Percentiles rank a stretch among this genome's conserved stretches.
phyloP scores from a whole-genome alignment of 768 basidiomycete genomes.

The Austroboletus eburneus region DNA sequence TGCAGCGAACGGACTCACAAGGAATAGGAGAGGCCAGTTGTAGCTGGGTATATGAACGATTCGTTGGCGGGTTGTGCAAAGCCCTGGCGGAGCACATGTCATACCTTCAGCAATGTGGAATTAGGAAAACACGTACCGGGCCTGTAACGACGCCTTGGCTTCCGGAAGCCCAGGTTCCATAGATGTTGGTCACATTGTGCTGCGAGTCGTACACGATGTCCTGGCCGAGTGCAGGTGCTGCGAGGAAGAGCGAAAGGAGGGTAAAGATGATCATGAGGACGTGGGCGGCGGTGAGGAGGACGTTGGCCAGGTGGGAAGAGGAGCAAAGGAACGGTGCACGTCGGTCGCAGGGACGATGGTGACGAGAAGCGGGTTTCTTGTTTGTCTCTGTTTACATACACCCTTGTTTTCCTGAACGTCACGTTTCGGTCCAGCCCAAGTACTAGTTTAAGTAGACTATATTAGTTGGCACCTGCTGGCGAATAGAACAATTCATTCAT shows the following conservation, averaged over 20 bases:
- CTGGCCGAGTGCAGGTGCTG: conserved; percentile 32
- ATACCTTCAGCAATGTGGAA: not conserved
- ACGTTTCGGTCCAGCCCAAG: conserved; percentile 7
- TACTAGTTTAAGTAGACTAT: too few relatives aligned
- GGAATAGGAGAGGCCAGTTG: conserved; percentile 83
- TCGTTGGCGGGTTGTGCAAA: conserved; percentile 83
- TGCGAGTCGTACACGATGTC: conserved; percentile 37
- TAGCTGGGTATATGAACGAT: conserved; percentile 79
- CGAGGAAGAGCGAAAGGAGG: conserved; percentile 24
- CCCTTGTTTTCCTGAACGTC: conserved; percentile 9
- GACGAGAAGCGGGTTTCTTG: conserved; percentile 15
- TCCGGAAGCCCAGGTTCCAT: conserved; percentile 87
- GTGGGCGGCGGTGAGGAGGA: not conserved
- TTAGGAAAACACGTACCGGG: conserved; percentile 49
- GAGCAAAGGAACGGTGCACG: not conserved
- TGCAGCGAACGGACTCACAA: conserved; percentile 64
- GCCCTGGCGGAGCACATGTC: conserved; percentile 39
- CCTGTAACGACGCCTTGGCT: conserved; percentile 76
- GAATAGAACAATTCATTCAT: too few relatives aligned
- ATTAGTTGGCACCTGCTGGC: too few relatives aligned
- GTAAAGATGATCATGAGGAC: conserved; percentile 16
- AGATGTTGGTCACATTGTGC: conserved; percentile 67
- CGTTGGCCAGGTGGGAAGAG: not conserved
- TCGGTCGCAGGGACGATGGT: conserved; percentile 28
- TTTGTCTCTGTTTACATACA: conserved; percentile 24